A percentile compares a stretch with the other conserved stretches of the same genome.
Conservation (phyloP, 208 protist species). For the Histomonas meleagridis region DNA sequence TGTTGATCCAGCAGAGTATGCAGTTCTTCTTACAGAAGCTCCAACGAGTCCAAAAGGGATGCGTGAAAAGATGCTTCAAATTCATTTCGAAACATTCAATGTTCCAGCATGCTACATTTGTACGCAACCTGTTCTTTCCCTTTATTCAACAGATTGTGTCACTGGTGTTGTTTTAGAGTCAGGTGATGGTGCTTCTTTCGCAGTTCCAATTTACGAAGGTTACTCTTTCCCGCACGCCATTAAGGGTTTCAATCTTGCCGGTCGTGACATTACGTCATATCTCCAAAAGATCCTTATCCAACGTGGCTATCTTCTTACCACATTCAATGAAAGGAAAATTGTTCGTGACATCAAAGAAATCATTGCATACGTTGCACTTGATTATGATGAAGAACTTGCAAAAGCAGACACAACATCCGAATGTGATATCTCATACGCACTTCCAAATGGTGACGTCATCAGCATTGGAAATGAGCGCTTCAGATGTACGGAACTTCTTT, state of each 20-base stretch:
- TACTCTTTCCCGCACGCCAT: constrained; percentile 66
- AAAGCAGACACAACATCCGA: constrained; percentile 44
- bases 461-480: constrained; percentile 34
- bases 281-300: constrained; percentile 57
- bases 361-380: constrained; percentile 58
- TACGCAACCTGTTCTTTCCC: constrained; percentile 71
- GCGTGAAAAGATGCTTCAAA: constrained; percentile 68
- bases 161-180: constrained; percentile 92
- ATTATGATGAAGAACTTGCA: constrained; percentile 57
- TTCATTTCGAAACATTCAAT: constrained; percentile 70
- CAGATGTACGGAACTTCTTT: constrained; percentile 53
- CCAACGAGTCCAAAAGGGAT: constrained; percentile 69
- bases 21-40: constrained; percentile 73
- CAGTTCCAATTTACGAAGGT: constrained; percentile 87
- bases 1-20: constrained; percentile 83
- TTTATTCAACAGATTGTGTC: constrained; percentile 80
- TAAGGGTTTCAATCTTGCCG: constrained; percentile 74
- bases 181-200: constrained; percentile 89
- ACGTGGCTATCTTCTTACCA: constrained; percentile 54
- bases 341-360: constrained; percentile 64
- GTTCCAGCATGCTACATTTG: constrained; percentile 62
- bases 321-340: constrained; percentile 59
- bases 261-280: constrained; percentile 76
- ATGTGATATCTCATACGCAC: constrained; percentile 57
- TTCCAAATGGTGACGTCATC: constrained; percentile 59